Evolutionary conservation across 495 filamentous ascomycete genomes (phyloP), one percentile per base, ranked within the genome.

Genomic region (Trichoderma asperelloides): DNA sequence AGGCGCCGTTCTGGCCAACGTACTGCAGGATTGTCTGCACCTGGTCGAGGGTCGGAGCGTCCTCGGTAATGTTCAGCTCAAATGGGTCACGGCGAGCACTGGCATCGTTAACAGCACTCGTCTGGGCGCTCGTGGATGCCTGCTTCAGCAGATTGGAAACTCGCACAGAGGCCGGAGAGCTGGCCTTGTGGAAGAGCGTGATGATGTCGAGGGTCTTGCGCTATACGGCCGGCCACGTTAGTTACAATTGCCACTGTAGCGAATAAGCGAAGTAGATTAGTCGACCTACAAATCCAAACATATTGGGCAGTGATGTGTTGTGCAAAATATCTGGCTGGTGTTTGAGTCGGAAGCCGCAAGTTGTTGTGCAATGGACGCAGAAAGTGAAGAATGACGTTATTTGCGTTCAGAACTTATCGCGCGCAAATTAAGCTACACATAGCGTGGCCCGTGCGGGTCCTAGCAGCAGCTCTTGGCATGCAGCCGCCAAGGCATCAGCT

Each of bases 181-280:
- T 79, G 28, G 94, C 85, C 70, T 88, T 87, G 85, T 97, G 94
- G 85, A 98, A 98, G 81, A 98, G 89, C 67, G 93, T 97, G 72
- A 98, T 88, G 69, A 96, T 87, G 82, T 98, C 92, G 78, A 91
- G 84, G 69, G 89, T 82, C 85, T 93, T 93, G 77, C 84, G 83
- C 90, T 93, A 71, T 47, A 39, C 47, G 47, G 16, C 47, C 16
- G 47, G 2, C 28, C 23, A 33, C 30, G 64, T 74, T 60, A 71
- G 65, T 64, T 63, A 37, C 41, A n/a, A 57, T 45, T 57, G 63
- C 18, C 18, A 30, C 64, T 65, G 23, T 37, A 15, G 16, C 41
- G 16, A 21, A 25, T 60, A 18, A 30, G 39, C 15, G 37, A n/a
- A 16, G 62, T 66, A 11, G 30, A 45, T n/a, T 27, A 39, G 9